A percentile compares a stretch with the other conserved stretches of the same genome.
Evolutionary conservation across 73 alveolate species (phyloP).

Genomic region (Paramecium sonneborni): DNA sequence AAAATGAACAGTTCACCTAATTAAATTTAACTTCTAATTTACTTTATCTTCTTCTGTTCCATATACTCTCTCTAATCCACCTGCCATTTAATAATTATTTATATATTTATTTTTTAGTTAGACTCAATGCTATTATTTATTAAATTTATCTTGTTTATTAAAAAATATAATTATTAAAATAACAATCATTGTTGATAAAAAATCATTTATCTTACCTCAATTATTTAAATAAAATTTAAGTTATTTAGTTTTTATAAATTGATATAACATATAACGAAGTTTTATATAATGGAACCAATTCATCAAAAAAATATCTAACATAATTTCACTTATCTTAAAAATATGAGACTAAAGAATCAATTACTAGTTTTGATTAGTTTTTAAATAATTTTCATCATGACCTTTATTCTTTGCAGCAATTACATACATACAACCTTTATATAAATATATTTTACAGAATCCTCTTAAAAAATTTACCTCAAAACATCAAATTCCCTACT

Average conservation of each 20-base stretch:
- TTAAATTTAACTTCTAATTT: neutral
- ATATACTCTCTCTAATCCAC: conserved; percentile 91
- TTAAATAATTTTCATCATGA: neutral
- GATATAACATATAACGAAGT: neutral
- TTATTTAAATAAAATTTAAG: neutral
- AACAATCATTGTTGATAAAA: neutral
- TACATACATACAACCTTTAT: neutral
- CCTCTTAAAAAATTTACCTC: neutral
- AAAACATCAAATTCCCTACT: neutral
- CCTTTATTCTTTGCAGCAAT: neutral
- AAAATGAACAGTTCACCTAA: conserved; percentile 98
- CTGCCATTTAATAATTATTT: conserved; percentile 87
- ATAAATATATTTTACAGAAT: neutral
- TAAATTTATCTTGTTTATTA: neutral
- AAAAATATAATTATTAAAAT: neutral
- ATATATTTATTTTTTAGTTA: neutral
- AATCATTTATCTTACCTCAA: neutral
- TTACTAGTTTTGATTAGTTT: neutral
- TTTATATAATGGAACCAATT: neutral
- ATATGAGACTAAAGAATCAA: neutral
- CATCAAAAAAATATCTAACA: neutral
- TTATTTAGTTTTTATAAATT: neutral
- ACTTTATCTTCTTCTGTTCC: conserved; percentile 99
- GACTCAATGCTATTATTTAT: neutral
- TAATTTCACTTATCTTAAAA: neutral